Conservation (phyloP, 2,329 filamentous ascomycete species). For the Penicillium expansum region DNA sequence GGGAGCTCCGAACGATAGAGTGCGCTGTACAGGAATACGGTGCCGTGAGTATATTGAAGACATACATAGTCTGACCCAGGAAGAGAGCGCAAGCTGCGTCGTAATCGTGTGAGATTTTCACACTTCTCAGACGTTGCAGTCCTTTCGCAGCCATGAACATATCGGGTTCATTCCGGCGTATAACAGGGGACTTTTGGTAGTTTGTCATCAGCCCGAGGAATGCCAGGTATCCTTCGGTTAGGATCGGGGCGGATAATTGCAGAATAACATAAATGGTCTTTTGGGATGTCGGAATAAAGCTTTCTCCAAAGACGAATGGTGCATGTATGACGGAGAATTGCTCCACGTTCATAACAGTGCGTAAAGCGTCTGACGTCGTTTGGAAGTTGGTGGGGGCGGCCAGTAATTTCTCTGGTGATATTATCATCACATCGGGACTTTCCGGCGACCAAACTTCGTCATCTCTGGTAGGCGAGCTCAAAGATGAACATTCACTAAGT, state of each 20-base stretch:
- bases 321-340: slow-evolving; percentile 22
- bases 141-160: slow-evolving; percentile 22
- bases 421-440: slow-evolving; percentile 1
- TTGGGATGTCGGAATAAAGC: slow-evolving; percentile 18
- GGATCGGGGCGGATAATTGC: slow-evolving; percentile 15
- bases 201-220: slow-evolving; percentile 24
- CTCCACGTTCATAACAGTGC: slow-evolving; percentile 18
- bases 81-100: slow-evolving; percentile 26
- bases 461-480: slow-evolving; percentile 1
- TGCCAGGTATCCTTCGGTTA: slow-evolving; percentile 25
- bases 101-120: slow-evolving; percentile 20
- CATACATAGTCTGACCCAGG: slow-evolving; percentile 29
- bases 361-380: slow-evolving; percentile 19
- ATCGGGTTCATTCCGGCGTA: slow-evolving; percentile 20
- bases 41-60: slow-evolving; percentile 31
- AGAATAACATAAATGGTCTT: slow-evolving; percentile 19
- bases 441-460: slow-evolving; percentile 5
- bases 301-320: slow-evolving; percentile 21
- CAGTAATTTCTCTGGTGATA: slow-evolving; percentile 20
- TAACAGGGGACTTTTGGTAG: slow-evolving; percentile 22
- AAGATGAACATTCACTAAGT: slow-evolving; percentile 8
- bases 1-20: slow-evolving; percentile 28
- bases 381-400: slow-evolving; percentile 11
- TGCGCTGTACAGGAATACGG: slow-evolving; percentile 23
- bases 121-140: slow-evolving; percentile 19